A percentile compares a stretch with the other conserved stretches of the same genome.
These are phyloP conservation scores for Cylindricascospora bacillispora DNA, from an alignment of 1,139 yeast species.

Conservation along the genomic window DNA sequence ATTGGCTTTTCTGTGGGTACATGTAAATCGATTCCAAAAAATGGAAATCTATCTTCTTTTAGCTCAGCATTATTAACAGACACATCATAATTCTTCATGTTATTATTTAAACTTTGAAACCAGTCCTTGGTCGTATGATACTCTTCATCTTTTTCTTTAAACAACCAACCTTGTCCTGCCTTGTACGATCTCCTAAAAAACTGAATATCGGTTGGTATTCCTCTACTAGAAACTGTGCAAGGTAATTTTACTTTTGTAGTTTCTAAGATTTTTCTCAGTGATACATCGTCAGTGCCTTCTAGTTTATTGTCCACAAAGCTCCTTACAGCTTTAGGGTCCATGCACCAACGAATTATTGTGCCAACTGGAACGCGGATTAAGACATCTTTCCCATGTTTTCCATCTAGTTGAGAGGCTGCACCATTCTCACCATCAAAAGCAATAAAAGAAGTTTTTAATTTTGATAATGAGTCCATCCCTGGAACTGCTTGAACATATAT, in stretches of 20 bases:
- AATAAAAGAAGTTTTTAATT: slow-evolving; percentile 49
- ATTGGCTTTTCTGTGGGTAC: slow-evolving; percentile 54
- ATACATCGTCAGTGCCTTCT: slow-evolving; percentile 4
- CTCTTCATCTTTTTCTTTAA: slow-evolving; percentile 60
- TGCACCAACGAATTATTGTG: slow-evolving; percentile 75
- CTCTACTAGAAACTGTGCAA: slow-evolving; percentile 15
- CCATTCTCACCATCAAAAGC: slow-evolving; percentile 71
- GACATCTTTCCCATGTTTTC: slow-evolving; percentile 67
- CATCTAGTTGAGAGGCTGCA: slow-evolving; percentile 65
- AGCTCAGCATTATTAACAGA: slow-evolving; percentile 50
- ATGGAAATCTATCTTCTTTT: slow-evolving; percentile 55
- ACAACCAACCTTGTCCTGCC: slow-evolving; percentile 81
- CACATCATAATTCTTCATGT: slow-evolving; percentile 52
- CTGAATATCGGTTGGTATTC: slow-evolving; percentile 35
- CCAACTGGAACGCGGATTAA: slow-evolving; percentile 85
- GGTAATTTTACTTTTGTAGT: slow-evolving; percentile 10
- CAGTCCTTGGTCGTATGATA: slow-evolving; percentile 53
- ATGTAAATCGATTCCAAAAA: slow-evolving; percentile 64
- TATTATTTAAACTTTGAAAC: slow-evolving; percentile 49
- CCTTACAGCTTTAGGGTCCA: slow-evolving; percentile 47
- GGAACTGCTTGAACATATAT: slow-evolving; percentile 71
- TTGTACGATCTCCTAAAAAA: slow-evolving; percentile 42
- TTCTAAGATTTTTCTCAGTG: slow-evolving; percentile 12
- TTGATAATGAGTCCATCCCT: slow-evolving; percentile 58
- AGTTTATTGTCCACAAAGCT: slow-evolving; percentile 9